Percentiles rank a stretch among this genome's conserved stretches.
Evolutionary conservation across 805 yeast genomes (phyloP).

Genomic region (Wickerhamomyces silvicola): DNA sequence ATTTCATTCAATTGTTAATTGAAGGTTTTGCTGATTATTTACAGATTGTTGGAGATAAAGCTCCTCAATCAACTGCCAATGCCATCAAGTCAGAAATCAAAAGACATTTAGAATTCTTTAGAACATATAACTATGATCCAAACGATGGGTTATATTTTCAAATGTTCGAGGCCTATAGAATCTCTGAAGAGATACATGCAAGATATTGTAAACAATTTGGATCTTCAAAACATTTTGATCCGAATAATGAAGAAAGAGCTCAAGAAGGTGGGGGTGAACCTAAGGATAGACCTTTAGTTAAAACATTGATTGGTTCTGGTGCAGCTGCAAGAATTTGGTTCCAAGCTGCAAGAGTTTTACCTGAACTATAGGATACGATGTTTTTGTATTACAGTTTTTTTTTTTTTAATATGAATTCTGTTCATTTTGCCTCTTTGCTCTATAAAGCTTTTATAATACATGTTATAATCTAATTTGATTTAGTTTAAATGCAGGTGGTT

Average conservation of each 20-base stretch:
- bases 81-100: conserved; percentile 35
- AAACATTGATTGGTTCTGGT: conserved; percentile 56
- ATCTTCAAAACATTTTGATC: conserved; percentile 42
- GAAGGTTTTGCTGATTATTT: conserved; percentile 67
- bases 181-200: conserved; percentile 44
- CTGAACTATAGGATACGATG: too few relatives aligned
- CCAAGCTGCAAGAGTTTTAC: conserved; percentile 56
- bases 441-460: too few relatives aligned
- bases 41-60: conserved; percentile 37
- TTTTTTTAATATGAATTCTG: too few relatives aligned
- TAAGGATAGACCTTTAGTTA: conserved; percentile 32
- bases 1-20: conserved; percentile 55
- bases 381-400: too few relatives aligned
- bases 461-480: conserved; percentile 44
- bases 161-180: conserved; percentile 49
- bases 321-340: conserved; percentile 66
- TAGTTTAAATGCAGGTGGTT: conserved; percentile 59
- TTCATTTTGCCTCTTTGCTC: too few relatives aligned
- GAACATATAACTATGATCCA: conserved; percentile 51
- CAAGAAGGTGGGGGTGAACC: conserved; percentile 31
- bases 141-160: conserved; percentile 54
- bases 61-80: conserved; percentile 26
- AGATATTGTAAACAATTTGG: conserved; percentile 49
- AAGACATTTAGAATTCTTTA: conserved; percentile 51
- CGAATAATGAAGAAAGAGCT: conserved; percentile 46